A percentile compares a stretch with the other conserved stretches of the same genome.
These are phyloP conservation scores for Naganishia liquefaciens DNA, from an alignment of 1,284 basidiomycete species.

Conservation along the genomic window DNA sequence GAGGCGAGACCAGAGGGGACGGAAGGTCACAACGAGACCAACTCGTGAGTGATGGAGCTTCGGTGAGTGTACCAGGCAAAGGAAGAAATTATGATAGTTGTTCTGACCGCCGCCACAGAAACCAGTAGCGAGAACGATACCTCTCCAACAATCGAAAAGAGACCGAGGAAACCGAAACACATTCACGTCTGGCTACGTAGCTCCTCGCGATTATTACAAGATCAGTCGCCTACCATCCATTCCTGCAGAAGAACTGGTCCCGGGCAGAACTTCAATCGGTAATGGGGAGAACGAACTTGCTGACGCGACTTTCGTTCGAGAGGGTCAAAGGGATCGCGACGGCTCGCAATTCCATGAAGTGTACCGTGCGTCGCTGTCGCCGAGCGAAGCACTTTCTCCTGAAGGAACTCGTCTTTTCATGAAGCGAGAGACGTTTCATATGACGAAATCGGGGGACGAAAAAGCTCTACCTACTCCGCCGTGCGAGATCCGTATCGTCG, in stretches of 20 bases:
- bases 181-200: slow-evolving; percentile 29
- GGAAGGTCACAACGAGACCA: neutral
- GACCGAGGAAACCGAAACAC: neutral
- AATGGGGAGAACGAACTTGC: neutral
- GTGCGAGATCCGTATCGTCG: slow-evolving; percentile 23
- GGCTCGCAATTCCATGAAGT: slow-evolving; percentile 72
- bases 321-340: slow-evolving; percentile 63
- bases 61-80: too few species aligned
- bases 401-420: slow-evolving; percentile 64
- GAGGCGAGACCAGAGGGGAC: neutral
- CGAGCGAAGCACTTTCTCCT: slow-evolving; percentile 68
- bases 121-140: neutral
- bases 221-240: slow-evolving; percentile 55
- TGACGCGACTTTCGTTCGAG: slow-evolving; percentile 60
- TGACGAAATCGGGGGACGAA: neutral
- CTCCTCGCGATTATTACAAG: slow-evolving; percentile 34
- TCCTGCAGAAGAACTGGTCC: slow-evolving; percentile 43
- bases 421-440: slow-evolving; percentile 58
- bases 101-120: neutral
- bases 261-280: slow-evolving; percentile 35
- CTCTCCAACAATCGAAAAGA: neutral
- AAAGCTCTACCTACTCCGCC: slow-evolving; percentile 37
- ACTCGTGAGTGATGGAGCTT: neutral
- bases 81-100: too few species aligned
- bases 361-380: slow-evolving; percentile 66